Base-by-base conservation (phyloP, 2,329 filamentous ascomycete genomes). In the Huntiella moniliformis region DNA sequence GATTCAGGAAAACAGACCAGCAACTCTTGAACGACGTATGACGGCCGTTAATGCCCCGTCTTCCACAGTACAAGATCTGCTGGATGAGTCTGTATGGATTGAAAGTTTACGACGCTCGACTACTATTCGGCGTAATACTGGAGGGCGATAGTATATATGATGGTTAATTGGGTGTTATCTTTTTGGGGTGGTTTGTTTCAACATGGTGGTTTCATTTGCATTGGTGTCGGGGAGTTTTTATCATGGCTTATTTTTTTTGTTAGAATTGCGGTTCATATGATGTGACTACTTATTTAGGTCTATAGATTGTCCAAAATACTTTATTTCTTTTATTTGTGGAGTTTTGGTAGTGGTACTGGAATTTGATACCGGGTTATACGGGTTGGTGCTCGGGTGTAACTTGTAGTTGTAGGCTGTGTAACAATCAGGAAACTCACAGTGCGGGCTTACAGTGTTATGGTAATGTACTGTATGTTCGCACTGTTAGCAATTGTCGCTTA, bases 11-110 rank as follows among this genome's bases (percentile, higher is more conserved):
- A 57, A 63, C 45, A 61, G 61, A 13, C 47, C 54, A 35, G 57
- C 44, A 6, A 42, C 46, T 22, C 17, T 44, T 8, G 48, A 47
- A 4, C 36, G 42, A n/a, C 48, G 49, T 5, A 38, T 46, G 51
- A 46, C 47, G 32, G 37, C 48, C 2, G 42, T 49, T 32, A 50
- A 46, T 28, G 48, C 44, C 18, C 46, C 37, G 32, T 48, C 50
- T 1, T 46, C 48, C 5, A 44, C 44, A 7, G 82, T 92, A 53
- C 74, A 87, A 59, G 77, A 86, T 53, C 82, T 91, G 57, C 70
- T 96, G 46, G 84, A 91, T 56, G 82, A 88, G 56, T 91, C 84
- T 13, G 79, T 82, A 12, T 96, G 88, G 88, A 83, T 88, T 44
- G 84, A 93, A 63, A 93, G 83, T 66, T 86, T 95, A 52, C 71